Conservation (phyloP, 1,284 basidiomycete species). For the Lentinula novae-zelandiae region DNA sequence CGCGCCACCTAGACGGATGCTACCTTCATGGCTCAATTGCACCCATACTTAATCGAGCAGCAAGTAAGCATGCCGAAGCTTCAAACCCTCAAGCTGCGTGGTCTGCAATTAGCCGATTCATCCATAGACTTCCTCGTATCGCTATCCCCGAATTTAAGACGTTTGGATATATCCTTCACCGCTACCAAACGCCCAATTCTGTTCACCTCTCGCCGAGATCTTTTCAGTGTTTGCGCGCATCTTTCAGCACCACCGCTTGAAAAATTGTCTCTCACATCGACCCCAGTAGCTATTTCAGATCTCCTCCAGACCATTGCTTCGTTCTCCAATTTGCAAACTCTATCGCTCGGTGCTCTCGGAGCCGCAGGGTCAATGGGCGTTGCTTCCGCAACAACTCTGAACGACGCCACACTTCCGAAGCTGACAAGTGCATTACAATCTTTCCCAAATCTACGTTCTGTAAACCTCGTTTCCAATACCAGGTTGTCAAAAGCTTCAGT, state of each 20-base stretch:
- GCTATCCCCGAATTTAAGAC: constrained; percentile 46
- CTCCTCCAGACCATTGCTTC: constrained; percentile 36
- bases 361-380: constrained; percentile 41
- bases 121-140: constrained; percentile 40
- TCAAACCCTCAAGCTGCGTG: constrained; percentile 57
- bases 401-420: constrained; percentile 41
- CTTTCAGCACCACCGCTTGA: constrained; percentile 32
- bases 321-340: constrained; percentile 39
- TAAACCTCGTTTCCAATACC: constrained; percentile 61
- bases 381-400: constrained; percentile 51
- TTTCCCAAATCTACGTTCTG: constrained; percentile 38
- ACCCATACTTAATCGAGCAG: constrained; percentile 25
- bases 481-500: constrained; percentile 47
- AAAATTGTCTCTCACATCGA: constrained; percentile 63
- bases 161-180: constrained; percentile 66
- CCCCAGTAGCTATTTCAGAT: constrained; percentile 36
- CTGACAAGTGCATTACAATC: constrained; percentile 40
- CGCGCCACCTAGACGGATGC: constrained; percentile 46
- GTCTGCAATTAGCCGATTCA: constrained; percentile 46
- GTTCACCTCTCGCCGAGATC: constrained; percentile 5
- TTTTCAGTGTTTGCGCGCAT: constrained; percentile 13
- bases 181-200: constrained; percentile 34
- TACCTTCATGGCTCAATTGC: constrained; percentile 42
- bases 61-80: constrained; percentile 34
- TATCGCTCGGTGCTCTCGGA: constrained; percentile 59